Base-by-base conservation (phyloP, 2,329 filamentous ascomycete species). In the Cordyceps sp. region DNA sequence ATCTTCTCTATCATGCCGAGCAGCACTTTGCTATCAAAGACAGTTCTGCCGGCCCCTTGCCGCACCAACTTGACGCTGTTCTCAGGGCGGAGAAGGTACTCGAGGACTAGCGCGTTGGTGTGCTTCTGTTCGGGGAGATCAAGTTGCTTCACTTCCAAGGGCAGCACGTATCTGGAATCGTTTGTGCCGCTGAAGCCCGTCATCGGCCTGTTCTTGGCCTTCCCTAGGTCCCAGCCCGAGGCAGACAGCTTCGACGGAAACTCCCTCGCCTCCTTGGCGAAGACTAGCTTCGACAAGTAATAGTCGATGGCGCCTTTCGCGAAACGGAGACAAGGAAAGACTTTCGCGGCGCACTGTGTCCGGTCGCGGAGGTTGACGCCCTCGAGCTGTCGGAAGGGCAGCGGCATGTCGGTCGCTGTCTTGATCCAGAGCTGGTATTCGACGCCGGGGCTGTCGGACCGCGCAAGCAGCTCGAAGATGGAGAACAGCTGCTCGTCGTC, bases 181-280 rank as follows among this genome's bases (percentile, higher is more conserved):
- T 73, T 76, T 0, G 78, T 84, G 0, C 78, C 77, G 33, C 73
- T 79, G 42, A 84, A 84, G 0, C 78, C 78, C 0, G 70, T 74
- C 0, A 64, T 73, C 0, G 62, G 57, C 15, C 69, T 52, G 0
- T 14, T 6, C 33, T 64, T 73, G 5, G 30, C 30, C 24, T 53
- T 45, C 1, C 55, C 69, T 14, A 82, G 52, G 37, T 83, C 74
- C 77, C 76, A 83, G 0, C 73, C 76, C 0, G 75, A 81, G 0
- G 71, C 62, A 0, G 69, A 72, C 0, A 83, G 49, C 37, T 80
- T 82, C 8, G 59, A 34, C 0, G 66, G 64, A 30, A 79, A 83
- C 36, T 79, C 68, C 16, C 64, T 72, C 37, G 69, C 62, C 16
- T 75, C 65, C 21, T 61, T 69, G 0, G 73, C 61, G 38, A 82